Evolutionary conservation across 495 filamentous ascomycete genomes (phyloP).

Genomic region (Eremomyces bilateralis): DNA sequence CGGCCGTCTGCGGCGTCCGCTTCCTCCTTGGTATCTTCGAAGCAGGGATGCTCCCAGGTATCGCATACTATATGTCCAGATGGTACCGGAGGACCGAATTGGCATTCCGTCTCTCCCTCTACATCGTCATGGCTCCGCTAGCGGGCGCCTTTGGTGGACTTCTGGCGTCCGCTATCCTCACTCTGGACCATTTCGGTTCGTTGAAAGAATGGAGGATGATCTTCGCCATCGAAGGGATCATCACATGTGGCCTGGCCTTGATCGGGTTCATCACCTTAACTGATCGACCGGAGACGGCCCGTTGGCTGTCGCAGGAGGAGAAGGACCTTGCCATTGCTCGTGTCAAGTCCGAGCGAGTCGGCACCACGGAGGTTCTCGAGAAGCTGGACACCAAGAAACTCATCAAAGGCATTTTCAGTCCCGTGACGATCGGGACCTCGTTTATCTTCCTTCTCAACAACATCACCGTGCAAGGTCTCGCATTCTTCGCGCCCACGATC

Average conservation of each 20-base stretch:
- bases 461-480: conserved; percentile 34
- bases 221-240: conserved; percentile 17
- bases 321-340: conserved; percentile 17
- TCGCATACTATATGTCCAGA: conserved; percentile 47
- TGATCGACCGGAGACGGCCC: conserved; percentile 11
- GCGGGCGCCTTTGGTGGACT: conserved; percentile 52
- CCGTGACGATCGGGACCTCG: conserved; percentile 24
- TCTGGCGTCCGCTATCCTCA: conserved; percentile 35
- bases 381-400: conserved; percentile 24
- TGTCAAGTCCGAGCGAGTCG: conserved; percentile 41
- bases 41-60: conserved; percentile 50
- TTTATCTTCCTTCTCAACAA: conserved; percentile 33
- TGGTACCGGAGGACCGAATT: conserved; percentile 52
- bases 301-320: conserved; percentile 13
- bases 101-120: conserved; percentile 32
- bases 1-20: conserved; percentile 23
- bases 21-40: conserved; percentile 38
- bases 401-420: conserved; percentile 27
- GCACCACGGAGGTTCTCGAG: conserved; percentile 36
- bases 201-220: conserved; percentile 17
- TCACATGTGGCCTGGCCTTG: conserved; percentile 11
- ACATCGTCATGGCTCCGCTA: conserved; percentile 38
- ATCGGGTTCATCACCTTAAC: conserved; percentile 13
- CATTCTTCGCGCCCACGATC: conserved; percentile 53
- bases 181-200: conserved; percentile 22